A percentile compares a stretch with the other conserved stretches of the same genome.
Evolutionary conservation across 768 basidiomycete species (phyloP).

Genomic region (Leccinum truebloodii): DNA sequence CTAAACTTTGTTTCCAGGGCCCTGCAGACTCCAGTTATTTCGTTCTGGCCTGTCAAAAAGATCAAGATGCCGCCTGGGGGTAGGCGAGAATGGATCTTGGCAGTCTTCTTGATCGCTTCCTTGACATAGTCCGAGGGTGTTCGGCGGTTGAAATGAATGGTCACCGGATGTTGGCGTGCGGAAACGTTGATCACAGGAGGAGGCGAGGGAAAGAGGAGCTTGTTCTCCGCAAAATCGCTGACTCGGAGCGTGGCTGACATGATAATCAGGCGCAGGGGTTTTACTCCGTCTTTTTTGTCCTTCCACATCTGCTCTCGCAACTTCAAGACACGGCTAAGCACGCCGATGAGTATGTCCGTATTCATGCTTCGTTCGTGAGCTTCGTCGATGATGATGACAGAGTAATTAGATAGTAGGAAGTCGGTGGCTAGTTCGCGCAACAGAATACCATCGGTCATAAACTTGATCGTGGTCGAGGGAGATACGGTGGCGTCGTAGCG

Average conservation of each 20-base stretch:
- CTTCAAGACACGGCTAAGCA: slow-evolving; percentile 90
- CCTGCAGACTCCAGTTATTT: slow-evolving; percentile 84
- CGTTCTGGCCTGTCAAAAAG: slow-evolving; percentile 95
- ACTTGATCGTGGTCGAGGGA: slow-evolving; percentile 89
- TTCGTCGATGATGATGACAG: slow-evolving; percentile 94
- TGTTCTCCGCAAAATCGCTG: slow-evolving; percentile 89
- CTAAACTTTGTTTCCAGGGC: slow-evolving; percentile 81
- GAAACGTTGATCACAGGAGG: slow-evolving; percentile 93
- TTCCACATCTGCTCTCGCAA: slow-evolving; percentile 90
- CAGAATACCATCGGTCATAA: slow-evolving; percentile 99
- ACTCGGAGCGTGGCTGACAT: slow-evolving; percentile 99
- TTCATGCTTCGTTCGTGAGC: slow-evolving; percentile 98
- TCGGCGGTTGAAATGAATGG: slow-evolving; percentile 87
- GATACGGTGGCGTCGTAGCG: slow-evolving; percentile 96
- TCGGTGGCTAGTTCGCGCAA: slow-evolving; percentile 90
- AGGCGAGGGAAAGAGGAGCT: slow-evolving; percentile 70
- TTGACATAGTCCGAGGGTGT: slow-evolving; percentile 87
- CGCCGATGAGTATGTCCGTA: slow-evolving; percentile 95
- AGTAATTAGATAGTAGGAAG: slow-evolving; percentile 92
- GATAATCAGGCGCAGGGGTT: slow-evolving; percentile 91
- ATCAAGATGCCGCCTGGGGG: slow-evolving; percentile 93
- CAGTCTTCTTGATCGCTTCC: slow-evolving; percentile 87
- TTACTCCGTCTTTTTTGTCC: slow-evolving; percentile 66
- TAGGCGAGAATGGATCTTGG: slow-evolving; percentile 89
- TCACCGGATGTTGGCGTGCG: slow-evolving; percentile 93